These are phyloP conservation scores for Hymenotorrendiella dingleyae DNA, from an alignment of 2,329 filamentous ascomycete genomes.

Conservation along the genomic window DNA sequence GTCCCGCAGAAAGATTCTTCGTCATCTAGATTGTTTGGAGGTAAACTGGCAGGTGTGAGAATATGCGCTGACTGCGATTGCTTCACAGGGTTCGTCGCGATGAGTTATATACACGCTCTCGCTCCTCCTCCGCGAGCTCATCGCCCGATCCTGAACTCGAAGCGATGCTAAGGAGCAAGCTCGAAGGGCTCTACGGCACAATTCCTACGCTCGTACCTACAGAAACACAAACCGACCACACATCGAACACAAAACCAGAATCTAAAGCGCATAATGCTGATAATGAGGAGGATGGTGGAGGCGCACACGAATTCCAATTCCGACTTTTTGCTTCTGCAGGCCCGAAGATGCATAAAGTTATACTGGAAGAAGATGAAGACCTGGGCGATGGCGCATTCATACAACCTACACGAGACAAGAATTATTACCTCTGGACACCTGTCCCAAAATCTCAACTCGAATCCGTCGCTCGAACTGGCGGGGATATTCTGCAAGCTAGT, in stretches of 20 bases:
- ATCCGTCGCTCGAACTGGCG: constrained; percentile 44
- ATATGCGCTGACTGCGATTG: background rate
- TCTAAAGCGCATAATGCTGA: constrained; percentile 17
- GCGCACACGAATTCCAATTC: constrained; percentile 46
- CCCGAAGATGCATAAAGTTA: constrained; percentile 40
- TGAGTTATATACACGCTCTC: constrained; percentile 37
- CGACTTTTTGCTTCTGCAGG: constrained; percentile 41
- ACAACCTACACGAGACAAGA: constrained; percentile 36
- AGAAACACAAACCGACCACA: no score
- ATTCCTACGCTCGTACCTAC: constrained; percentile 5
- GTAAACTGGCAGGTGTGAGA: background rate
- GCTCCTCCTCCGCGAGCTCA: background rate
- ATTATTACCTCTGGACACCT: constrained; percentile 42
- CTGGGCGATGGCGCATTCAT: constrained; percentile 37
- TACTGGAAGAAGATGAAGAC: constrained; percentile 39
- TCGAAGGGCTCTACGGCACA: constrained; percentile 23
- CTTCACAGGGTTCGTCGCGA: constrained; percentile 46
- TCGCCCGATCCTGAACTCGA: constrained; percentile 12
- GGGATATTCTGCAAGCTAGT: constrained; percentile 44
- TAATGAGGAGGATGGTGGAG: constrained; percentile 22
- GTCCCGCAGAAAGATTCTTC: constrained; percentile 18
- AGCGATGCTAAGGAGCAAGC: constrained; percentile 22
- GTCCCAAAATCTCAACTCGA: constrained; percentile 37
- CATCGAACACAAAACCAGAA: no score
- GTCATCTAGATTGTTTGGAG: background rate